A percentile compares a stretch with the other conserved stretches of the same genome.
phyloP scores from a whole-genome alignment of 108 stramenopile genomes.

The Skeletonema grethae region DNA sequence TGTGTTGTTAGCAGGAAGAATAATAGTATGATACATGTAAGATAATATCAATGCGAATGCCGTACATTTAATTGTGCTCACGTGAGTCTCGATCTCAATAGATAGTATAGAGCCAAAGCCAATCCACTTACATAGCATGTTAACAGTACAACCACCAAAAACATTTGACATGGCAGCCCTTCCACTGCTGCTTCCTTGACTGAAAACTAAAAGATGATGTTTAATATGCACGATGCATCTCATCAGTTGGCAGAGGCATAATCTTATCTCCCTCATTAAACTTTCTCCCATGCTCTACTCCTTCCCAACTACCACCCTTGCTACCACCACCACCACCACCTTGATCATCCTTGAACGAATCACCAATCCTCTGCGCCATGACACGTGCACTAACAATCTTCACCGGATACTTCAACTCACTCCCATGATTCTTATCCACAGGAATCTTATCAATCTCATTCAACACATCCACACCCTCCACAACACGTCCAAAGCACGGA shows the following conservation, averaged over 20 bases:
- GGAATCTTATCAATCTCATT: conserved; percentile 54
- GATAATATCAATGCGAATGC: too few relatives aligned
- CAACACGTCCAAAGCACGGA: conserved; percentile 90
- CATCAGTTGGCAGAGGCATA: not conserved
- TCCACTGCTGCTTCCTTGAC: too few relatives aligned
- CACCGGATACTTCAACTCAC: conserved; percentile 16
- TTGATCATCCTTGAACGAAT: not conserved
- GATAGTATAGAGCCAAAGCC: too few relatives aligned
- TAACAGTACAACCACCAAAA: too few relatives aligned
- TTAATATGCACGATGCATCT: not conserved
- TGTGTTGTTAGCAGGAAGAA: too few relatives aligned
- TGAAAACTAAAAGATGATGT: too few relatives aligned
- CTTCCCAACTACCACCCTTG: not conserved
- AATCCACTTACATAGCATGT: too few relatives aligned
- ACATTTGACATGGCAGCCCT: too few relatives aligned
- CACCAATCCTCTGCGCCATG: conserved; percentile 6
- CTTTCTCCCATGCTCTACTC: not conserved
- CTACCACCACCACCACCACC: not conserved
- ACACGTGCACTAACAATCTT: conserved; percentile 31
- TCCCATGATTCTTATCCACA: conserved; percentile 9
- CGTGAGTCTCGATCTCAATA: too few relatives aligned
- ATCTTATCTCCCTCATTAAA: not conserved
- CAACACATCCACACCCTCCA: conserved; percentile 58
- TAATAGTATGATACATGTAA: too few relatives aligned
- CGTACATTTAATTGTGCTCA: too few relatives aligned